Evolutionary conservation across 164 flowering plant species (phyloP).

Genomic region (Liriodendron chinense): DNA sequence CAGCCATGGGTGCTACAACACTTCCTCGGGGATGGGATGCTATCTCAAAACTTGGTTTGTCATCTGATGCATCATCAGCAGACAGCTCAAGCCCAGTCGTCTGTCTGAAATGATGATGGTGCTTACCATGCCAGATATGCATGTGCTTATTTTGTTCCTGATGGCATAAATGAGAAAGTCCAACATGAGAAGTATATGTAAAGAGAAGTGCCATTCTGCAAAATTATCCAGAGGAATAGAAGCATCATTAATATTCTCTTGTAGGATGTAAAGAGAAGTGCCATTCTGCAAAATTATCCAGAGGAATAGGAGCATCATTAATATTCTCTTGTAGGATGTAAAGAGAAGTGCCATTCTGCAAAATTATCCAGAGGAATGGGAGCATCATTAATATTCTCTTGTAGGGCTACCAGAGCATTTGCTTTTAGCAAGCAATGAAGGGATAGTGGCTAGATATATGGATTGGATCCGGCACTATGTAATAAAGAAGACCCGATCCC

Average conservation of each 20-base stretch:
- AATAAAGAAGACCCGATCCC: not conserved
- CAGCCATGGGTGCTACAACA: conserved; percentile 94
- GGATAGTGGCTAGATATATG: not conserved
- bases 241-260: not conserved
- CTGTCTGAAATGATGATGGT: conserved; percentile 73
- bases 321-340: too few relatives aligned
- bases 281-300: too few relatives aligned
- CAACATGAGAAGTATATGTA: not conserved
- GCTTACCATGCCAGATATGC: conserved; percentile 77
- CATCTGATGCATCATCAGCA: conserved; percentile 46
- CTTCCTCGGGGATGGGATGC: conserved; percentile 67
- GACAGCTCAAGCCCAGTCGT: conserved; percentile 37
- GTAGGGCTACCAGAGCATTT: not conserved
- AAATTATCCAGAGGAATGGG: too few relatives aligned
- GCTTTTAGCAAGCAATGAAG: not conserved
- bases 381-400: too few relatives aligned
- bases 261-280: too few relatives aligned
- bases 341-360: too few relatives aligned
- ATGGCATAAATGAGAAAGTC: conserved; percentile 7
- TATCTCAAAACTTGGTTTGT: conserved; percentile 41
- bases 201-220: not conserved
- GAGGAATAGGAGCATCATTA: too few relatives aligned
- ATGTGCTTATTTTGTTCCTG: conserved; percentile 66
- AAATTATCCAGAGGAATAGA: not conserved
- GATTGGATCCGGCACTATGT: not conserved